Percentiles rank a stretch among this genome's conserved stretches.
Conservation (phyloP, 2,329 filamentous ascomycete genomes). For the Laburnicola sp. region DNA sequence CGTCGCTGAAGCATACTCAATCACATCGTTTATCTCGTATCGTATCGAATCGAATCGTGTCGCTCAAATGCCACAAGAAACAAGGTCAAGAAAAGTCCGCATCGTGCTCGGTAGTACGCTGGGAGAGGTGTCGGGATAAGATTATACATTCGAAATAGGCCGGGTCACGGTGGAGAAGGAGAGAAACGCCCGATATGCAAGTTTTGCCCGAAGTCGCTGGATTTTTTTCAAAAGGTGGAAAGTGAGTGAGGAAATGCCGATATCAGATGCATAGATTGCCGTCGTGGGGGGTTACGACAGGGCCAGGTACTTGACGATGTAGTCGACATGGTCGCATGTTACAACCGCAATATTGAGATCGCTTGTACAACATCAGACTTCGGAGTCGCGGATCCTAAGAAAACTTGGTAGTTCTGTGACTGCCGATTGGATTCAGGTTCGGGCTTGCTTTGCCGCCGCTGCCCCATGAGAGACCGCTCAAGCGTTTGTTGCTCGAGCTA, state of each 20-base stretch:
- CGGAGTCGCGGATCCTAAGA: slow-evolving; percentile 12
- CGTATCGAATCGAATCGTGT: background rate
- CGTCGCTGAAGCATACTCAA: too few species aligned
- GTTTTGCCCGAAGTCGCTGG: slow-evolving; percentile 7
- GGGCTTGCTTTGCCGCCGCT: slow-evolving; percentile 42
- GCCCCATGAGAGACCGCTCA: slow-evolving; percentile 44
- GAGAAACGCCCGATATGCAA: slow-evolving; percentile 16
- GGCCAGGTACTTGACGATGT: too few species aligned
- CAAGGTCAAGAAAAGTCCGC: background rate
- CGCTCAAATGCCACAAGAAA: slow-evolving; percentile 2
- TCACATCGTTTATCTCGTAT: background rate
- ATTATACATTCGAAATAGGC: slow-evolving; percentile 2
- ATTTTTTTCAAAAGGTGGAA: slow-evolving; percentile 10
- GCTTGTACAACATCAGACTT: background rate
- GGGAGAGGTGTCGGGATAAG: background rate
- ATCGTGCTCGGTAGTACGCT: background rate
- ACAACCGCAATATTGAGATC: too few species aligned
- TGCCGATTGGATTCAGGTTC: slow-evolving; percentile 39
- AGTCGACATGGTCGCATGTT: too few species aligned
- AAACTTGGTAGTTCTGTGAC: slow-evolving; percentile 29
- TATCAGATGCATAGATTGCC: slow-evolving; percentile 6
- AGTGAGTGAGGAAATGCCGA: background rate
- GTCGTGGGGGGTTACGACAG: background rate
- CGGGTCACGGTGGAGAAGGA: slow-evolving; percentile 1
- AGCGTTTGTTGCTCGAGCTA: slow-evolving; percentile 41